Base-by-base conservation (phyloP, 495 filamentous ascomycete genomes). In the Melanomma pulvis-pyrius region DNA sequence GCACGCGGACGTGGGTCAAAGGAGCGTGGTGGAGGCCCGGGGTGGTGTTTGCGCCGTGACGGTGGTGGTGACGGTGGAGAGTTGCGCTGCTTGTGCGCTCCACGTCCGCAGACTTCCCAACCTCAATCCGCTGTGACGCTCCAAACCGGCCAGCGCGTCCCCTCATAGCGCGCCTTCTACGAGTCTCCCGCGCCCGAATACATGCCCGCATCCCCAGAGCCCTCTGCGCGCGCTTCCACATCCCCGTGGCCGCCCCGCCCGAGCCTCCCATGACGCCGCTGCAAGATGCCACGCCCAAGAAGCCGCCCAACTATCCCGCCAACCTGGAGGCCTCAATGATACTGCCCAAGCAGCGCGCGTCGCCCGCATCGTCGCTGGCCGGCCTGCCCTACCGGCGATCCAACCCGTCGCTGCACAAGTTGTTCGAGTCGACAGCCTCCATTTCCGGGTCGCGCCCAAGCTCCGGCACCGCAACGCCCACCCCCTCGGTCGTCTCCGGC, bases 231-330 rank as follows among this genome's bases (percentile, higher is more conserved):
- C 66, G 61, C 59, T 59, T 22, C 39, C 58, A 36, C 12, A 47
- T 25, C 22, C 21, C 39, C 49, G 61, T 50, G 66, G 67, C 58
- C 61, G 52, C 61, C 19, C 66, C 66, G 70, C 65, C 63, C 66
- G 50, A 67, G 64, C 57, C 68, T 70, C 67, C 80, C 82, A 86
- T 87, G 84, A 86, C 81, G 81, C 81, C 84, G 78, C 78, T 80
- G 70, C 81, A 80, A 80, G 80, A 87, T 87, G 83, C 77, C 77
- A 74, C 83, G 72, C 82, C 86, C 74, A 78, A 85, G 75, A 78
- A 85, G 75, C 83, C 84, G 77, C 82, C 84, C 76, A 80, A 82
- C 74, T 82, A 83, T 75, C 83, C 84, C 69, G 82, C 82, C 70
- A 81, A 84, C 61, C 77, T 79, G 71, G 79, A 81, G 70, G 72